Base-by-base conservation (phyloP, 257 asterid genomes). In the Plectranthus barbatus region DNA sequence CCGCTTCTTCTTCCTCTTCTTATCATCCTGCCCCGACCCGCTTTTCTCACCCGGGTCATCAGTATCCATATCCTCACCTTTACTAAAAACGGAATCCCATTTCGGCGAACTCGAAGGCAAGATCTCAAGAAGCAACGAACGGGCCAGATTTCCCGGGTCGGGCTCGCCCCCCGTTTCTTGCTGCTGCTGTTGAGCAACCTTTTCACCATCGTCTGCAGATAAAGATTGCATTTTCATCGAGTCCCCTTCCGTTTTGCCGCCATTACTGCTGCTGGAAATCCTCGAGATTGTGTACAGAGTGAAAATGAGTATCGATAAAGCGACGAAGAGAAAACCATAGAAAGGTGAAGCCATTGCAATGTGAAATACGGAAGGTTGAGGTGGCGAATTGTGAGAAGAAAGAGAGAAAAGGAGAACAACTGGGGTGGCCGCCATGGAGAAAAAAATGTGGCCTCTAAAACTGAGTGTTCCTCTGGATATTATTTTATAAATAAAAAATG, bases 51-150 rank as follows among this genome's bases (percentile, higher is more conserved):
- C 81, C 69, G 70, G 75, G 71, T 60, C 88, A 2, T 23, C 75
- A n/a, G 53, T 48, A 17, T 33, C 81, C 37, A 56, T 42, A 17
- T 33, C 81, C 37, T 59, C 74, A 21, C 57, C 54, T 50, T 70
- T 70, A 29, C 66, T 60, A 7, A 76, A 79, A 19, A 78, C 34
- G 60, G 77, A 26, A 44, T 50, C 84, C 87, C 95, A 78, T 74
- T 78, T 75, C 13, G 79, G 74, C 5, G 89, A 71, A 51, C 64
- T 77, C 55, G 86, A 61, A 9, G 96, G 94, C 72, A 86, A 72
- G 75, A 86, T 78, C 83, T 78, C 88, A 3, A 79, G 73, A 45
- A 83, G 80, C 71, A 86, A 50, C 13, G 90, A 76, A 9, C 69
- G 76, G 72, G 81, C 55, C 71, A 76, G 20, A 49, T 65, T 65